These are phyloP conservation scores for Aurantiochytrium sp. DNA, from an alignment of 108 stramenopile species.

Conservation along the genomic window DNA sequence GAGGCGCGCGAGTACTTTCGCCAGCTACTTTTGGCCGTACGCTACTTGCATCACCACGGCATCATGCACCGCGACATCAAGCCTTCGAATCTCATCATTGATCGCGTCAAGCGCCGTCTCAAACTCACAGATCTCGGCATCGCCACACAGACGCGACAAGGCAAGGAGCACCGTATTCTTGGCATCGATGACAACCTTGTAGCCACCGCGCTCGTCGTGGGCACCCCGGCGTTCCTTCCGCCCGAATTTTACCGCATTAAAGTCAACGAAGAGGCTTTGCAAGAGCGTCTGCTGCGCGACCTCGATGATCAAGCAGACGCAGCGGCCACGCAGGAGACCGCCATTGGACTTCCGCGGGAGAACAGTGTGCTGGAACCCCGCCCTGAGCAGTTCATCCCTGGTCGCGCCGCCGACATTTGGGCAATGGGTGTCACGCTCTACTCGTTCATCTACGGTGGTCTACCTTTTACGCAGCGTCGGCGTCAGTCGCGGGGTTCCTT, in stretches of 20 bases:
- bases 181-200: conserved; percentile 11
- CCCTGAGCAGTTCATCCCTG: background rate
- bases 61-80: conserved; percentile 99
- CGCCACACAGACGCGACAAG: conserved; percentile 48
- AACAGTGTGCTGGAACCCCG: background rate
- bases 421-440: background rate
- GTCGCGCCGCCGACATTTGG: conserved; percentile 4
- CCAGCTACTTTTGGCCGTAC: conserved; percentile 94
- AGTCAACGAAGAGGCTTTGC: background rate
- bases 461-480: background rate
- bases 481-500: background rate
- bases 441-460: background rate
- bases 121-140: conserved; percentile 98
- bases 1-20: conserved; percentile 98
- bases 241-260: background rate
- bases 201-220: background rate
- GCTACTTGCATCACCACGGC: conserved; percentile 98
- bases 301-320: background rate
- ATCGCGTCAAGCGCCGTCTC: conserved; percentile 92
- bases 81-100: conserved; percentile 99
- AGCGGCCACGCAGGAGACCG: background rate
- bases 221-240: background rate
- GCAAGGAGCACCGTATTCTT: background rate
- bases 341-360: background rate
- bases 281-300: background rate